Conservation (phyloP, 1,284 basidiomycete species). For the Butyriboletus appendiculatus region DNA sequence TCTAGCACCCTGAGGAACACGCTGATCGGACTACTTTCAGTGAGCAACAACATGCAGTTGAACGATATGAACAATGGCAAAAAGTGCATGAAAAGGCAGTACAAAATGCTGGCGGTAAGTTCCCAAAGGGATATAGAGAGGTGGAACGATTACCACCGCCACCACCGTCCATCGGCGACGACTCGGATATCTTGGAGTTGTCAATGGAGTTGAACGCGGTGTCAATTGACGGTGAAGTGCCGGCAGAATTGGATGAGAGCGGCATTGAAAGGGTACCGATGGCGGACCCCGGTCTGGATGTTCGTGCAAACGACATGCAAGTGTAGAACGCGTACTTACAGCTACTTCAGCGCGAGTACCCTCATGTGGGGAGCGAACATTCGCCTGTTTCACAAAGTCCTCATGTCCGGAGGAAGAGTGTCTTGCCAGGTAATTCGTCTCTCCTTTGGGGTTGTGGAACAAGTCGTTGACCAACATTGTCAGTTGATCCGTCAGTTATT, state of each 20-base stretch:
- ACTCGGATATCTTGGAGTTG: conserved; percentile 81
- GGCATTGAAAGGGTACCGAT: conserved; percentile 86
- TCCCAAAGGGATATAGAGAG: conserved; percentile 66
- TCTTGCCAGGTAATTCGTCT: conserved; percentile 68
- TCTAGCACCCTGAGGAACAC: conserved; percentile 4
- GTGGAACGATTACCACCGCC: conserved; percentile 70
- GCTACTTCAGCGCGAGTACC: conserved; percentile 55
- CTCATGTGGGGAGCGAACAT: conserved; percentile 56
- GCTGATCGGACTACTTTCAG: conserved; percentile 42
- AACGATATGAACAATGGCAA: conserved; percentile 85
- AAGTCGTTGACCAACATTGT: conserved; percentile 14
- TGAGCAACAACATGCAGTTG: conserved; percentile 80
- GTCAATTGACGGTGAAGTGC: conserved; percentile 74
- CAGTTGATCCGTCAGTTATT: conserved; percentile 86
- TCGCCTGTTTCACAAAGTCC: conserved; percentile 55
- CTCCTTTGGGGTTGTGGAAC: background rate
- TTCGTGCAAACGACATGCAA: conserved; percentile 45
- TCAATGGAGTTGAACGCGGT: conserved; percentile 86
- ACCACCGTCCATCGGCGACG: conserved; percentile 77
- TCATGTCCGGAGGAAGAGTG: conserved; percentile 83
- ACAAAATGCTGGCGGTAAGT: conserved; percentile 65
- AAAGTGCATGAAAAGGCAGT: conserved; percentile 74
- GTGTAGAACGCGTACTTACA: conserved; percentile 21
- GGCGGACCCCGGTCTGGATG: conserved; percentile 87
- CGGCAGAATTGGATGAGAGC: conserved; percentile 75